Conservation (phyloP, 345 rosid species). For the Populus euphratica region DNA sequence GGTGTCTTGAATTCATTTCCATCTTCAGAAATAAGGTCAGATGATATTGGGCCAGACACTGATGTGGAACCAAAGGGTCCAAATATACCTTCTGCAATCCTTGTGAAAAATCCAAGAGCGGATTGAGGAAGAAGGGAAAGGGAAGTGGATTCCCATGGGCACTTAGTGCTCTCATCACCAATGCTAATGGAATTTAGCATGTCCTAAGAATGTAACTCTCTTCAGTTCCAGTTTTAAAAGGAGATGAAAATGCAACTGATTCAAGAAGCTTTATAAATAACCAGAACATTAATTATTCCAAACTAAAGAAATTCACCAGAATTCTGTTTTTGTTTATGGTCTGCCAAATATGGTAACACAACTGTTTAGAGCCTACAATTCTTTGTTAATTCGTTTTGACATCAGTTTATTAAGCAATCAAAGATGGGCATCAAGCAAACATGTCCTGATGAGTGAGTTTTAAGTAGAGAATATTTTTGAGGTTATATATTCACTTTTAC, state of each 20-base stretch:
- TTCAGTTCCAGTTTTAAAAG: slow-evolving; percentile 7
- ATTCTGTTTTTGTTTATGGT: neutral
- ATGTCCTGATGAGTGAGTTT: too few relatives aligned
- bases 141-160: slow-evolving; percentile 37
- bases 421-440: too few relatives aligned
- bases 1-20: slow-evolving; percentile 28
- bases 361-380: neutral
- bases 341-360: neutral
- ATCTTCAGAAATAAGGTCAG: slow-evolving; percentile 38
- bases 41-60: slow-evolving; percentile 29
- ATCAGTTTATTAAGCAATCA: neutral
- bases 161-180: slow-evolving; percentile 33
- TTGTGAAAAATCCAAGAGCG: slow-evolving; percentile 62
- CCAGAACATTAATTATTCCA: neutral
- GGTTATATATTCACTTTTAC: too few relatives aligned
- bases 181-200: slow-evolving; percentile 27
- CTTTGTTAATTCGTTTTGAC: neutral
- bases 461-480: neutral
- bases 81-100: slow-evolving; percentile 52
- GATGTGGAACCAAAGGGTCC: slow-evolving; percentile 47
- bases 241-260: slow-evolving; percentile 2
- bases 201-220: slow-evolving; percentile 42
- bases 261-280: neutral
- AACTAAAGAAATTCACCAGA: neutral
- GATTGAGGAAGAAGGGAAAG: slow-evolving; percentile 56